phyloP scores from a whole-genome alignment of 2,329 filamentous ascomycete species.

The Nigrospora oryzae region DNA sequence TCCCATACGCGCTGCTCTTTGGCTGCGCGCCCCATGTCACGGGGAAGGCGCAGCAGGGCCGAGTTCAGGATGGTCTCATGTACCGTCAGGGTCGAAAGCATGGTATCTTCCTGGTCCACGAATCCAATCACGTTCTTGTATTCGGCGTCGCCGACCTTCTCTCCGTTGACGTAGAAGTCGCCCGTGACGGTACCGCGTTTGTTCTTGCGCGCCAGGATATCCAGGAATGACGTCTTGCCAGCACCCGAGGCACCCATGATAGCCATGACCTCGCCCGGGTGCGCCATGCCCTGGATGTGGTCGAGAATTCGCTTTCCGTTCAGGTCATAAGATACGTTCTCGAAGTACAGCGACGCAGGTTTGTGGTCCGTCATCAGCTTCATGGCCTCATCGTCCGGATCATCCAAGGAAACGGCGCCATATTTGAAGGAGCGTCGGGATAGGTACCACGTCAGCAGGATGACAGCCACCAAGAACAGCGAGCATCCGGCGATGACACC shows the following conservation, averaged over 20 bases:
- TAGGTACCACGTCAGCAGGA: conserved; percentile 79
- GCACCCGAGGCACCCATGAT: conserved; percentile 98
- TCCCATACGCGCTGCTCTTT: conserved; percentile 90
- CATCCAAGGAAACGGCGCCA: conserved; percentile 75
- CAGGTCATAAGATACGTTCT: conserved; percentile 77
- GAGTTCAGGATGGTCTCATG: conserved; percentile 97
- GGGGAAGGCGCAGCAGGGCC: conserved; percentile 82
- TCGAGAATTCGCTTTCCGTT: conserved; percentile 82
- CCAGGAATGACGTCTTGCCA: conserved; percentile 93
- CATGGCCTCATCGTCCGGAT: conserved; percentile 78
- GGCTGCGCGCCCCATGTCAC: conserved; percentile 77
- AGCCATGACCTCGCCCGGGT: conserved; percentile 88
- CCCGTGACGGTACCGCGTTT: conserved; percentile 75
- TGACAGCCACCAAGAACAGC: conserved; percentile 80
- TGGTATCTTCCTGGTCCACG: conserved; percentile 96
- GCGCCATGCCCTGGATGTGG: conserved; percentile 76
- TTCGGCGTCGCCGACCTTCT: conserved; percentile 74
- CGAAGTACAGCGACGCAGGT: conserved; percentile 79
- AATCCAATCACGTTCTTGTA: conserved; percentile 93
- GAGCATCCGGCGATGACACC: conserved; percentile 81
- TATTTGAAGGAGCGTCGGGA: conserved; percentile 63
- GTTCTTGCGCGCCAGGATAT: conserved; percentile 94
- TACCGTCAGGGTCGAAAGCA: conserved; percentile 90
- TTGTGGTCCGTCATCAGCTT: conserved; percentile 90
- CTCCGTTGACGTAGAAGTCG: conserved; percentile 87